A percentile compares a stretch with the other conserved stretches of the same genome.
These are phyloP conservation scores for Wickerhamomyces queroliae DNA, from an alignment of 805 yeast species.

Conservation along the genomic window DNA sequence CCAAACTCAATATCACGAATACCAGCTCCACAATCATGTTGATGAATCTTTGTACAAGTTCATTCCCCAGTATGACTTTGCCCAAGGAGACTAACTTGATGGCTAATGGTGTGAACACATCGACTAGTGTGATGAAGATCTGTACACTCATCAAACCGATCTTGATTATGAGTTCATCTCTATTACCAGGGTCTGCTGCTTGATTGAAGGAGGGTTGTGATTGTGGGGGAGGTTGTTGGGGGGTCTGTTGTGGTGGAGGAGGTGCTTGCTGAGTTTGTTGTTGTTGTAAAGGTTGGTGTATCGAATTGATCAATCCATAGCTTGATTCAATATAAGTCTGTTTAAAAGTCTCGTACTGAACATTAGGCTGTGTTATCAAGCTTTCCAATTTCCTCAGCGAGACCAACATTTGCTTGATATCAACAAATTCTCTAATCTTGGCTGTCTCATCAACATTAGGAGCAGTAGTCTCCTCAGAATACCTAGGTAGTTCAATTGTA, in stretches of 20 bases:
- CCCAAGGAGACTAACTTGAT: background rate
- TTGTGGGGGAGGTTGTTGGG: background rate
- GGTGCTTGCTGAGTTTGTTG: background rate
- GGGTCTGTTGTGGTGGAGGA: background rate
- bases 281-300: background rate
- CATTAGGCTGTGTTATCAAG: background rate
- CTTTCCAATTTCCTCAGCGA: constrained; percentile 1
- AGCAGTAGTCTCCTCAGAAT: too few species aligned
- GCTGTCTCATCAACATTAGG: background rate
- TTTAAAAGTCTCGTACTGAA: constrained; percentile 1
- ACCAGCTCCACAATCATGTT: background rate
- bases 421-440: constrained; percentile 1
- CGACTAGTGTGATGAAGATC: background rate
- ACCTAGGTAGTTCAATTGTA: background rate
- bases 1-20: background rate
- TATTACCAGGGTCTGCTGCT: too few species aligned
- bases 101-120: background rate
- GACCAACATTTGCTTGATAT: background rate
- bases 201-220: too few species aligned
- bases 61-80: background rate
- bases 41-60: background rate
- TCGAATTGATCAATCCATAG: background rate
- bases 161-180: background rate
- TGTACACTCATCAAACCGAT: background rate
- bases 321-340: constrained; percentile 1